Conservation (phyloP, 1,139 yeast genomes). For the Eremothecium cymbalariae region DNA sequence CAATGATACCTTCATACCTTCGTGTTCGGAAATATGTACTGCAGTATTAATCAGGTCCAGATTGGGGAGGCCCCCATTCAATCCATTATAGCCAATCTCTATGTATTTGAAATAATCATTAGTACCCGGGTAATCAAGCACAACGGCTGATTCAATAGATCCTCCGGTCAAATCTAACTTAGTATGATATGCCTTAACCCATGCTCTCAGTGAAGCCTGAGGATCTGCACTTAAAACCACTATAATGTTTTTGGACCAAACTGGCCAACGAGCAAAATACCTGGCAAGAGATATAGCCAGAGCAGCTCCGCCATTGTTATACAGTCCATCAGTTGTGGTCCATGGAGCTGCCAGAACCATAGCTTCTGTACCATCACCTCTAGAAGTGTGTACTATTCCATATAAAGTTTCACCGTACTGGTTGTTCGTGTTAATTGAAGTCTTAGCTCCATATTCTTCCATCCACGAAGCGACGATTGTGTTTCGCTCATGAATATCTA, state of each 20-base stretch:
- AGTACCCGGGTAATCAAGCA: slow-evolving; percentile 66
- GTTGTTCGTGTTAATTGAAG: slow-evolving; percentile 43
- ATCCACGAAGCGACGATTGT: slow-evolving; percentile 51
- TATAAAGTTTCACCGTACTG: slow-evolving; percentile 51
- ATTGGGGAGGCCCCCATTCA: slow-evolving; percentile 93
- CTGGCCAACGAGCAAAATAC: slow-evolving; percentile 74
- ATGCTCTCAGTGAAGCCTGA: slow-evolving; percentile 59
- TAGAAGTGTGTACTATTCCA: slow-evolving; percentile 82
- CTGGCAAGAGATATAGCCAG: slow-evolving; percentile 65
- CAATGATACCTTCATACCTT: slow-evolving; percentile 59
- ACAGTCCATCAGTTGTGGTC: slow-evolving; percentile 48
- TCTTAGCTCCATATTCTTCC: slow-evolving; percentile 61
- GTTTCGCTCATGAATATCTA: slow-evolving; percentile 36
- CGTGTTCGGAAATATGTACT: slow-evolving; percentile 61
- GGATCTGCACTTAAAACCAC: slow-evolving; percentile 75
- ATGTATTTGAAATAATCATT: slow-evolving; percentile 63
- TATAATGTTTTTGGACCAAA: slow-evolving; percentile 93
- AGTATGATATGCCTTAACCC: slow-evolving; percentile 95
- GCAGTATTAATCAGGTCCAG: slow-evolving; percentile 82
- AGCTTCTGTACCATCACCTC: slow-evolving; percentile 95
- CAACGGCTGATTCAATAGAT: slow-evolving; percentile 83
- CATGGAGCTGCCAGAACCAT: slow-evolving; percentile 90
- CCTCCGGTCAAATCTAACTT: slow-evolving; percentile 89
- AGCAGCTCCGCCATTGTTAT: slow-evolving; percentile 75
- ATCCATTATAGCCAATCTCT: slow-evolving; percentile 76